Evolutionary conservation across 768 basidiomycete genomes (phyloP), one percentile per base, ranked within the genome.

Genomic region (Kwoniella mangroviensis): DNA sequence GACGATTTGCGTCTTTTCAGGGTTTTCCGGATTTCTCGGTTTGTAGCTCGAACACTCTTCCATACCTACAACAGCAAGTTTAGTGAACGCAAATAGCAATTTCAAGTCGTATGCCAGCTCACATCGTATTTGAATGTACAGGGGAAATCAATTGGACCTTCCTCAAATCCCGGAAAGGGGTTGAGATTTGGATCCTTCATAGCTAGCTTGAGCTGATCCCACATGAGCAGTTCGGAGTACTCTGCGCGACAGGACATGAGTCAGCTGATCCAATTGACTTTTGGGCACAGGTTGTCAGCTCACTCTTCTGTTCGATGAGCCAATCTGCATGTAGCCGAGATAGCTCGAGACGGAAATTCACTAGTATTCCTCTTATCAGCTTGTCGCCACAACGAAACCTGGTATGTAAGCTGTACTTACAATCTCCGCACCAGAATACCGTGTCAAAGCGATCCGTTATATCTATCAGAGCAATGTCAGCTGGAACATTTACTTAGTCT

Each of bases 111-210:
- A 22, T 19, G 2, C 41, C 4, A 13, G 68, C 72, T 68, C 58
- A 95, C 91, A 74, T 95, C 90, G 78, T 93, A 94, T 77, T 97
- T 97, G 87, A 95, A 98, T 0, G 95, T 97, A 0, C 94, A 94
- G 4, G 93, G 89, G 72, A 98, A 98, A 75, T 90, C 80, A 69
- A 97, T 97, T 0, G 86, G 84, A 0, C 87, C 92, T 81, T 98
- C 95, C 9, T 84, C 76, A 77, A 97, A 97, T 9, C 93, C 93
- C 17, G 85, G 84, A 74, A 98, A 93, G 9, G 79, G 79, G 2
- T 88, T 88, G 9, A 72, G 65, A 1, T 87, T 82, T 11, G 87
- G 86, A n/a, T 86, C 85, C 53, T 86, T 84, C 90, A 97, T 93
- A n/a, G 91, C 84, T 26, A 87, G 87, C 43, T 87, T 87, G 7